Conservation (phyloP, 768 basidiomycete species). For the Lyophyllum decastes region DNA sequence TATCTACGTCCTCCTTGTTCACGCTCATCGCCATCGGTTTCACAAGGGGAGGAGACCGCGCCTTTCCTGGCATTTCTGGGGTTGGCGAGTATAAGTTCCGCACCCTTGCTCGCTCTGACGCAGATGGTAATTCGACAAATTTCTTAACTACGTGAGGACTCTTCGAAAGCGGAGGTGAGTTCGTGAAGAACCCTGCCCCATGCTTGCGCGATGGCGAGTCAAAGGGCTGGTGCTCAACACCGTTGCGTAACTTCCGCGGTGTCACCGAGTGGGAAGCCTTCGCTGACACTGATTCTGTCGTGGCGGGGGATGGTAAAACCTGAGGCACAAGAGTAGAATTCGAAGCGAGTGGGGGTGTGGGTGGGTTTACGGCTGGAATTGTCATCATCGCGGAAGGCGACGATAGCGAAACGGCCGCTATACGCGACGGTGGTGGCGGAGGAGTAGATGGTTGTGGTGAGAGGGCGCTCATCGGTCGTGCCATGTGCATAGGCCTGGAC, state of each 20-base stretch:
- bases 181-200: constrained; percentile 6
- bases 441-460: neutral
- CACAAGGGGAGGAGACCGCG: neutral
- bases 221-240: neutral
- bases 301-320: neutral
- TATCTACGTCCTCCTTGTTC: constrained; percentile 15
- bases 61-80: neutral
- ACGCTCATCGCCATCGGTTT: constrained; percentile 8
- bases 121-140: neutral
- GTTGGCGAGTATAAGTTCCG: neutral
- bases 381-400: neutral
- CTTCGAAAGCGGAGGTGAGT: constrained; percentile 9
- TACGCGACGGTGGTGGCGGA: neutral
- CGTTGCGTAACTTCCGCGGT: neutral
- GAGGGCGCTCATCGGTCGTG: neutral
- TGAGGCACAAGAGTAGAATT: neutral
- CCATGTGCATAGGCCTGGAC: neutral
- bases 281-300: neutral
- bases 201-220: constrained; percentile 7
- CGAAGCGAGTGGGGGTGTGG: neutral
- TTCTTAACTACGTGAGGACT: neutral
- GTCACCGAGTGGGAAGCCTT: neutral
- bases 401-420: neutral
- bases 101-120: neutral
- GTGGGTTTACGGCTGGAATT: neutral